phyloP scores from a whole-genome alignment of 768 basidiomycete species.

The Lentinula sp. region DNA sequence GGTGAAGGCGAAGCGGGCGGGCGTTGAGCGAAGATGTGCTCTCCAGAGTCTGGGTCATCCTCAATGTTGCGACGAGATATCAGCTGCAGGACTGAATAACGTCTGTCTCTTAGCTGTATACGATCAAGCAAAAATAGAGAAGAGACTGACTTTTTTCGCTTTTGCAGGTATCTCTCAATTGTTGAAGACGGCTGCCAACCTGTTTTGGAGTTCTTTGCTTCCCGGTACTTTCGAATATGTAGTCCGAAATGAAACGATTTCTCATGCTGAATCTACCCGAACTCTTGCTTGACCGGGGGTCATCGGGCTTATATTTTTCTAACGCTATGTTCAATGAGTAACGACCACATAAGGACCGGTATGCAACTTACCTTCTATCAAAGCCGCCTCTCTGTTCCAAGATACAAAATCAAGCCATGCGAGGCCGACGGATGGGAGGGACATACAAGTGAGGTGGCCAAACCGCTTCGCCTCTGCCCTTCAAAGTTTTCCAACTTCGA shows the following conservation, averaged over 20 bases:
- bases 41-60: background rate
- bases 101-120: background rate
- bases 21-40: background rate
- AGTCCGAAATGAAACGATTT: constrained; percentile 58
- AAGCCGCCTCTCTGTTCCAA: constrained; percentile 36
- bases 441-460: constrained; percentile 48
- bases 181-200: constrained; percentile 53
- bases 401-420: background rate
- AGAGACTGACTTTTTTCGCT: constrained; percentile 28
- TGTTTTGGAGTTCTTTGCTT: constrained; percentile 50
- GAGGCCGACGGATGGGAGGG: background rate
- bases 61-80: constrained; percentile 18
- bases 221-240: constrained; percentile 46
- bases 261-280: constrained; percentile 54
- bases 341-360: background rate
- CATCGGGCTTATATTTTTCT: constrained; percentile 42
- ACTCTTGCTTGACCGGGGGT: constrained; percentile 39
- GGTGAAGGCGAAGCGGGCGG: constrained; percentile 11
- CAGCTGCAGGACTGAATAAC: constrained; percentile 21
- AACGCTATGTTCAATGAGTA: constrained; percentile 27
- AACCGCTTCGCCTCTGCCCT: constrained; percentile 46
- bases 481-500: constrained; percentile 51
- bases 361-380: constrained; percentile 40
- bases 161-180: constrained; percentile 47
- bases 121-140: background rate